Evolutionary conservation across 495 filamentous ascomycete species (phyloP).

Genomic region (Aspergillus homomorphus): DNA sequence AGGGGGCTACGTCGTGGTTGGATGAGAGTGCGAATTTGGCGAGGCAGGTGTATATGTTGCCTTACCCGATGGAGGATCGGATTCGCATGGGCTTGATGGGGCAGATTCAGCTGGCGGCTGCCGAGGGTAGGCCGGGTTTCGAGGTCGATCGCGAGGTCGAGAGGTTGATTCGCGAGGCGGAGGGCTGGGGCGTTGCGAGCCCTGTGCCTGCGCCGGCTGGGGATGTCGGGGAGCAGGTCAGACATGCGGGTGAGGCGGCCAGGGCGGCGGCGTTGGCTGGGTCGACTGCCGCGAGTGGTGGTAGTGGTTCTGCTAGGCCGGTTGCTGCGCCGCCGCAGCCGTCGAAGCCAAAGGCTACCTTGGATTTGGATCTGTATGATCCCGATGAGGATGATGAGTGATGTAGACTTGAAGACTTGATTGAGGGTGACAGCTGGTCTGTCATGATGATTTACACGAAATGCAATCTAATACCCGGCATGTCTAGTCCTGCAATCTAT

Average conservation of each 20-base stretch:
- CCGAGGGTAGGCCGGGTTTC: constrained; percentile 26
- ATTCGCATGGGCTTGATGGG: constrained; percentile 50
- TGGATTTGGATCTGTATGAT: constrained; percentile 48
- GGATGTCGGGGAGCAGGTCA: constrained; percentile 20
- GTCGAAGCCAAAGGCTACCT: constrained; percentile 36
- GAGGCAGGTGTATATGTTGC: constrained; percentile 45
- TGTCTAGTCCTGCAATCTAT: constrained; percentile 47
- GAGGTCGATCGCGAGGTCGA: constrained; percentile 39
- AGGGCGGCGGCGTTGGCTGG: constrained; percentile 37
- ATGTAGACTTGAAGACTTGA: constrained; percentile 4
- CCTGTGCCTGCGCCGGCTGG: constrained; percentile 22
- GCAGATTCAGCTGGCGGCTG: constrained; percentile 40
- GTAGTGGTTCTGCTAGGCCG: constrained; percentile 18
- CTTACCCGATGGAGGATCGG: constrained; percentile 47
- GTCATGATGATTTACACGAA: background rate
- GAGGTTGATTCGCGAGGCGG: constrained; percentile 40
- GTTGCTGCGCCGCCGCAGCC: background rate
- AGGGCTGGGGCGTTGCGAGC: constrained; percentile 35
- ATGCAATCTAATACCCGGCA: background rate
- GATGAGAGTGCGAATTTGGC: constrained; percentile 44
- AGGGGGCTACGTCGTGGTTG: constrained; percentile 45
- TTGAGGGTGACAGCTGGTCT: background rate
- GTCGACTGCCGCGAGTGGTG: constrained; percentile 22
- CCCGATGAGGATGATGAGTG: constrained; percentile 44
- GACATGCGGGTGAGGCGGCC: constrained; percentile 34